Evolutionary conservation across 805 yeast species (phyloP), one percentile per base, ranked within the genome.

Genomic region (Spathaspora hagerdaliae): DNA sequence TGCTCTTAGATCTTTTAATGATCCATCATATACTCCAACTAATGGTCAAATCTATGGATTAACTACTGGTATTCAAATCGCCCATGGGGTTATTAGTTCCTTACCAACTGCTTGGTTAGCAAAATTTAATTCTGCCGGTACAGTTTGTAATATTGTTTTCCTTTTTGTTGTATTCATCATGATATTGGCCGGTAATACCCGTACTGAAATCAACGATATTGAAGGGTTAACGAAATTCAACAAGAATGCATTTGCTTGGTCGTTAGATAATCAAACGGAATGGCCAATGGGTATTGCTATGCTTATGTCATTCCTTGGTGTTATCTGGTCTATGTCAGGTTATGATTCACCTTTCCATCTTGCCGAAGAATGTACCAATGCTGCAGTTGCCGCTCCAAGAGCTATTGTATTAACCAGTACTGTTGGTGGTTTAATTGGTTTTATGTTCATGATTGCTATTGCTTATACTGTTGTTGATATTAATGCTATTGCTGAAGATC

Each of bases 281-380:
- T 82, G 77, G 72, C 83, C 85, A n/a, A 69, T 71, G 41, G 87
- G 87, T 45, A 68, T 81, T 42, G 74, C 83, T 27, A 67, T 79
- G 55, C 60, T 82, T 46, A 70, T 79, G 72, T 69, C 80, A 5
- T 80, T 80, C 61, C 59, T 79, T 56, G 81, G 84, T n/a, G 82
- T 76, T 33, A 77, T 79, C 47, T 81, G 85, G 85, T 79, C 84
- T 34, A 82, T 84, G 87, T 75, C 84, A 38, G 89, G 88, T 24
- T 85, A 81, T 57, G 89, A 84, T 58, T 79, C 86, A 19, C 86
- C 89, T 0, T 84, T 83, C 68, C 89, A 85, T 56, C 67, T 84
- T 49, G 74, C 86, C n/a, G 91, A 83, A 63, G 90, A 84, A 56
- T 78, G 84, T 52, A 65, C 81, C 42, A 82, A 83, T 57, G 85